Conservation (phyloP, 805 yeast genomes). For the Spathaspora gorwiae region DNA sequence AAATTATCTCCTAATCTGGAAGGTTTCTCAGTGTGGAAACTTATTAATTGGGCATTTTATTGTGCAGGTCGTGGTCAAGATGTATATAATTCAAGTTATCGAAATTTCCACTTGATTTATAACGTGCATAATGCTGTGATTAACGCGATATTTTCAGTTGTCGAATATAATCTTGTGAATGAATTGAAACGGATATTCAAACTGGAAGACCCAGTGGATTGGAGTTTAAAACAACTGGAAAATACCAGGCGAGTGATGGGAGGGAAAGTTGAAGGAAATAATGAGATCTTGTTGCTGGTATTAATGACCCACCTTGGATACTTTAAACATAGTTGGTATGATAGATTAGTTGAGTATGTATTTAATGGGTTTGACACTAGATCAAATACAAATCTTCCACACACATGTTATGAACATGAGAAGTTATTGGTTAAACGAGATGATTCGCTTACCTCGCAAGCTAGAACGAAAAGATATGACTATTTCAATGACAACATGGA, state of each 20-base stretch:
- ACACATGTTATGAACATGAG: slow-evolving; percentile 25
- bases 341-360: slow-evolving; percentile 22
- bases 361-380: slow-evolving; percentile 24
- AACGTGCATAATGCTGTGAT: slow-evolving; percentile 17
- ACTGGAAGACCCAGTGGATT: neutral
- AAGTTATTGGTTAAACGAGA: slow-evolving; percentile 18
- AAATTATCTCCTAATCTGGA: slow-evolving; percentile 18
- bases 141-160: slow-evolving; percentile 16
- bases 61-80: slow-evolving; percentile 28
- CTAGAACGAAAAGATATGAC: neutral
- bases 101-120: slow-evolving; percentile 22
- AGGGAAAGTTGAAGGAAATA: neutral
- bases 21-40: slow-evolving; percentile 24
- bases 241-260: neutral
- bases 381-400: slow-evolving; percentile 9
- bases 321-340: slow-evolving; percentile 22
- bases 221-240: neutral
- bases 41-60: slow-evolving; percentile 32
- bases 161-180: slow-evolving; percentile 11
- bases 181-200: slow-evolving; percentile 3
- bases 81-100: slow-evolving; percentile 15
- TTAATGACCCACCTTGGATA: slow-evolving; percentile 20
- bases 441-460: slow-evolving; percentile 6
- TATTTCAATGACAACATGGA: slow-evolving; percentile 21
- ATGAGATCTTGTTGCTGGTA: slow-evolving; percentile 8